A percentile compares a stretch with the other conserved stretches of the same genome.
These are phyloP conservation scores for Tilletia setariae DNA, from an alignment of 1,284 basidiomycete species.

Conservation along the genomic window DNA sequence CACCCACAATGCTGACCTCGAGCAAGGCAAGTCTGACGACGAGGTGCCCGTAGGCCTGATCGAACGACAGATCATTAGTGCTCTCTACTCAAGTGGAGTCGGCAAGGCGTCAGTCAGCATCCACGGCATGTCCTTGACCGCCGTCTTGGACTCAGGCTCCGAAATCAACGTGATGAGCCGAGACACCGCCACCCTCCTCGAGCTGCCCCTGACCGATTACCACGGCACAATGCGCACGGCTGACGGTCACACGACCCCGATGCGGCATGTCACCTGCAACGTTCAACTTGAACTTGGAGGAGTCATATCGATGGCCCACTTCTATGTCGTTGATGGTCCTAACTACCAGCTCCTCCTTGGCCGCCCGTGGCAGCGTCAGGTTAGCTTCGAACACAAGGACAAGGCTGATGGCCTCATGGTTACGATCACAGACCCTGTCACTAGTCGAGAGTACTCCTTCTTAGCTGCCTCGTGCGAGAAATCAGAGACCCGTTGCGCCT, in stretches of 20 bases:
- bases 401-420: not conserved
- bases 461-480: not conserved
- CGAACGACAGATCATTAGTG: not conserved
- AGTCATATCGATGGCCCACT: not conserved
- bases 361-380: not conserved
- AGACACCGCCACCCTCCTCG: not conserved
- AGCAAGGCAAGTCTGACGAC: not conserved
- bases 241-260: not conserved
- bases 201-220: not conserved
- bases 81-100: not conserved
- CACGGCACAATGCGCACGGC: not conserved
- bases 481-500: not conserved
- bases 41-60: not conserved
- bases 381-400: not conserved
- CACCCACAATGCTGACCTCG: not conserved
- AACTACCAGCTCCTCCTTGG: not conserved
- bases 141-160: not conserved
- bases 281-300: not conserved
- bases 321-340: not conserved
- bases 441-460: not conserved
- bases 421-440: not conserved
- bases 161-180: slow-evolving; percentile 1
- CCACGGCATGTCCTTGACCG: not conserved
- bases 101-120: not conserved
- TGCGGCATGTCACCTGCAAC: not conserved